phyloP scores from a whole-genome alignment of 2,329 filamentous ascomycete genomes.

The Trichoderma semiorbis region DNA sequence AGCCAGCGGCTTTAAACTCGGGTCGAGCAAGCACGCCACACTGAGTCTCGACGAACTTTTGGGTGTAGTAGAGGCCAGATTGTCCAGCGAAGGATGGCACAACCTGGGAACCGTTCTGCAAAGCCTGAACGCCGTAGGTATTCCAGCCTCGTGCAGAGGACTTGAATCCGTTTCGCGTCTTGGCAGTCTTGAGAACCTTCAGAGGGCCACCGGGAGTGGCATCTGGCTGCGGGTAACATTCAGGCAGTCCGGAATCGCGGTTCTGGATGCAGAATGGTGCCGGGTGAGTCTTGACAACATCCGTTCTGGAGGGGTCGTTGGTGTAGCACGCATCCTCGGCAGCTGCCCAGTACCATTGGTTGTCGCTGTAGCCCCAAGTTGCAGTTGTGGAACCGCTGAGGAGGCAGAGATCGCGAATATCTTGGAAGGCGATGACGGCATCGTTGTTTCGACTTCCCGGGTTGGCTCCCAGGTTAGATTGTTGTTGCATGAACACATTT shows the following conservation, averaged over 20 bases:
- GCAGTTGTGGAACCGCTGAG: slow-evolving; percentile 11
- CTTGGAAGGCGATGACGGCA: slow-evolving; percentile 13
- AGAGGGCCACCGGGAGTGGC: neutral
- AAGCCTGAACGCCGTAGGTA: slow-evolving; percentile 16
- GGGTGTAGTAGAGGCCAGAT: slow-evolving; percentile 3
- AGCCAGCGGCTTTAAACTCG: slow-evolving; percentile 15
- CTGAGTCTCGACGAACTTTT: slow-evolving; percentile 18
- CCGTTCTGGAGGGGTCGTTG: neutral
- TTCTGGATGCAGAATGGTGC: slow-evolving; percentile 17
- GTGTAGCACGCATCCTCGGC: slow-evolving; percentile 12
- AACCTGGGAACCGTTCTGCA: slow-evolving; percentile 16
- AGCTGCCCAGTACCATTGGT: slow-evolving; percentile 19
- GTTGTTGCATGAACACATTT: slow-evolving; percentile 16
- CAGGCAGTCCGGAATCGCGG: slow-evolving; percentile 6
- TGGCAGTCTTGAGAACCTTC: slow-evolving; percentile 17
- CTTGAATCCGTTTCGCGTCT: slow-evolving; percentile 5
- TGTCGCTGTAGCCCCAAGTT: slow-evolving; percentile 19
- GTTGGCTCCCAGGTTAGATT: slow-evolving; percentile 4
- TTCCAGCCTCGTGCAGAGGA: slow-evolving; percentile 18
- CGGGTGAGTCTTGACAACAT: slow-evolving; percentile 9
- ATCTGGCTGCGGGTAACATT: slow-evolving; percentile 17
- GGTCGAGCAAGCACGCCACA: slow-evolving; percentile 15
- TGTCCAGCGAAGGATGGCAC: slow-evolving; percentile 17
- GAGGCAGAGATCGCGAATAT: slow-evolving; percentile 16
- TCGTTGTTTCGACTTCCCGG: slow-evolving; percentile 12